These are phyloP conservation scores for Auriscalpium orientale DNA, from an alignment of 768 basidiomycete genomes.

Conservation along the genomic window DNA sequence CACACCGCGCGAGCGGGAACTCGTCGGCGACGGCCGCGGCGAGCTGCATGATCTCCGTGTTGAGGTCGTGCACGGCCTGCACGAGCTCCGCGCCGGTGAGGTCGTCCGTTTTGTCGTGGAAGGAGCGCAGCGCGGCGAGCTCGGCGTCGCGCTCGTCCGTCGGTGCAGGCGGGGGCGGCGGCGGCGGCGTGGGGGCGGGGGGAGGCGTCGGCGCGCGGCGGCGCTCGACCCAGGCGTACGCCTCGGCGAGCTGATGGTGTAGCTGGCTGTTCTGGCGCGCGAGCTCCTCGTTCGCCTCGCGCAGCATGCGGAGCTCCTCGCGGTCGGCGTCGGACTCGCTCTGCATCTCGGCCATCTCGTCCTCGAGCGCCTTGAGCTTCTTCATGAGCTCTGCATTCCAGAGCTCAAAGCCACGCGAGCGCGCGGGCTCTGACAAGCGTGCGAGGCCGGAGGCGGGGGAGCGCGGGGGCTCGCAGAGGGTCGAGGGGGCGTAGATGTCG, in stretches of 20 bases:
- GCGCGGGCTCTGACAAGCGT: not conserved
- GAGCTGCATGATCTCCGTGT: slow-evolving; percentile 28
- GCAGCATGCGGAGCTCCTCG: not conserved
- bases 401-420: not conserved
- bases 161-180: slow-evolving; percentile 17
- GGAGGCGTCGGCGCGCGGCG: slow-evolving; percentile 14
- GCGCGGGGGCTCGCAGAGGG: not conserved
- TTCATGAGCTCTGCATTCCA: not conserved
- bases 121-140: slow-evolving; percentile 25
- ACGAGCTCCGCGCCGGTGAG: slow-evolving; percentile 27
- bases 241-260: not conserved
- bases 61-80: slow-evolving; percentile 27
- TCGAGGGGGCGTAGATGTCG: not conserved
- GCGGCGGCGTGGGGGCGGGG: slow-evolving; percentile 18
- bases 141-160: slow-evolving; percentile 18
- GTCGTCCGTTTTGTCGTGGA: slow-evolving; percentile 29
- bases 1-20: slow-evolving; percentile 18
- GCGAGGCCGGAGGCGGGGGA: not conserved
- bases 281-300: not conserved
- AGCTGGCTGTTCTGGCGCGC: not conserved
- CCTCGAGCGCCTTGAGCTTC: not conserved
- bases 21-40: slow-evolving; percentile 26
- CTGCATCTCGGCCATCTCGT: not conserved
- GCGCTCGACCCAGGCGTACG: slow-evolving; percentile 1
- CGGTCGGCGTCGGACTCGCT: not conserved